Conservation (phyloP, 2,329 filamentous ascomycete genomes). For the Penicillium sp. region DNA sequence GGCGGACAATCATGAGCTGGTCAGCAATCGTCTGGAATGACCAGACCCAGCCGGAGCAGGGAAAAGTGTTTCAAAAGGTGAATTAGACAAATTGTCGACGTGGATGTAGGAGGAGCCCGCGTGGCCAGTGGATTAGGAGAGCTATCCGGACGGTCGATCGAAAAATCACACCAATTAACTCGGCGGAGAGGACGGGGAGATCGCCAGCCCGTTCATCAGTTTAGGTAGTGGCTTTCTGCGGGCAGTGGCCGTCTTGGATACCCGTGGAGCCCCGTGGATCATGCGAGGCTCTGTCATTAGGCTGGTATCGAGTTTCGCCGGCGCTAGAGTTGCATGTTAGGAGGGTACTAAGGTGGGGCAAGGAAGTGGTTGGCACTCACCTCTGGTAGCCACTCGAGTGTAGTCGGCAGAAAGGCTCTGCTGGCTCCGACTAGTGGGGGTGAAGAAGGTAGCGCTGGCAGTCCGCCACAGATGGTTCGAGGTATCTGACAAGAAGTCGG, state of each 20-base stretch:
- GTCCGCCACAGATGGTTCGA: slow-evolving; percentile 64
- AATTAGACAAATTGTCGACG: neutral
- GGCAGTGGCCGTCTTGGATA: slow-evolving; percentile 46
- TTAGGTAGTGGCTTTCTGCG: slow-evolving; percentile 44
- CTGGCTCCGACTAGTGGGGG: slow-evolving; percentile 50
- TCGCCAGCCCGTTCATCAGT: slow-evolving; percentile 41
- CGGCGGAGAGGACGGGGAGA: slow-evolving; percentile 37
- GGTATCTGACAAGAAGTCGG: slow-evolving; percentile 61
- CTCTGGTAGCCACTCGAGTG: slow-evolving; percentile 49
- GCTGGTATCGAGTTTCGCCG: slow-evolving; percentile 77
- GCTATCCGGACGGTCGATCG: slow-evolving; percentile 8
- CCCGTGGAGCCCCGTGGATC: slow-evolving; percentile 79
- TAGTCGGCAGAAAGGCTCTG: slow-evolving; percentile 50
- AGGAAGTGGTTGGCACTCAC: slow-evolving; percentile 31
- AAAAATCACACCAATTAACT: slow-evolving; percentile 23
- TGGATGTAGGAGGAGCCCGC: slow-evolving; percentile 3
- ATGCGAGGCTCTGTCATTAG: slow-evolving; percentile 90
- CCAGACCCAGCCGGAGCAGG: neutral
- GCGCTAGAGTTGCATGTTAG: slow-evolving; percentile 56
- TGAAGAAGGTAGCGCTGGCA: slow-evolving; percentile 57
- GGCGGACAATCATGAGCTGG: neutral
- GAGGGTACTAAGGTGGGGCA: slow-evolving; percentile 1
- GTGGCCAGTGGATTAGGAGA: slow-evolving; percentile 1
- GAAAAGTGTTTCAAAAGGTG: slow-evolving; percentile 3
- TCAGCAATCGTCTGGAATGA: slow-evolving; percentile 1